These are phyloP conservation scores for Dendrobium huoshanense DNA, from an alignment of 106 monocot species.

Conservation along the genomic window DNA sequence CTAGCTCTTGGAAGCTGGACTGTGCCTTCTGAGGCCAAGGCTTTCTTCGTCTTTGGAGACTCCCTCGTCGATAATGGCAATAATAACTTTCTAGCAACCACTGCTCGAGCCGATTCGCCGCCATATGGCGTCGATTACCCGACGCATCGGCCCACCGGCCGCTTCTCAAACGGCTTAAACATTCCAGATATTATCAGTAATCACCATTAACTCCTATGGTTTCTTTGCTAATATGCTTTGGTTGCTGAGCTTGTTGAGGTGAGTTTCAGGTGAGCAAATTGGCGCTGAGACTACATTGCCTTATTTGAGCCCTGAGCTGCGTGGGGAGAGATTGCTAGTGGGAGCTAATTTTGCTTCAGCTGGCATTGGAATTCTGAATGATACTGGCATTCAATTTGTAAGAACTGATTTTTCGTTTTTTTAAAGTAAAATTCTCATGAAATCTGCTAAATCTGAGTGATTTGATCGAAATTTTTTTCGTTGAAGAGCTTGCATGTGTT, in stretches of 20 bases:
- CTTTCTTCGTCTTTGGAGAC: conserved; percentile 35
- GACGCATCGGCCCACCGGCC: conserved; percentile 55
- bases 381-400: conserved; percentile 50
- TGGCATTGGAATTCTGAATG: conserved; percentile 54
- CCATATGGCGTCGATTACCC: conserved; percentile 88
- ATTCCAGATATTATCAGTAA: conserved; percentile 89
- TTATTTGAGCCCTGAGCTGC: conserved; percentile 26
- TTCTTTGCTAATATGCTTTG: neutral
- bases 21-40: neutral
- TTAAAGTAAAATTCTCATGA: neutral
- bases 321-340: conserved; percentile 18
- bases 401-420: neutral
- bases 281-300: conserved; percentile 36
- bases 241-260: neutral
- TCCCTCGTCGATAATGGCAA: conserved; percentile 93
- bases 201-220: neutral
- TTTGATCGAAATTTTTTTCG: too few species aligned
- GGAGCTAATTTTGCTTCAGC: conserved; percentile 55
- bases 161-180: conserved; percentile 91
- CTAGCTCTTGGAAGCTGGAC: neutral
- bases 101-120: conserved; percentile 66
- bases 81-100: conserved; percentile 77
- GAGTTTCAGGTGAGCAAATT: conserved; percentile 43
- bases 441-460: too few species aligned
- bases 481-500: too few species aligned